phyloP scores from a whole-genome alignment of 305 asterid genomes.

The Solanum hybrid region DNA sequence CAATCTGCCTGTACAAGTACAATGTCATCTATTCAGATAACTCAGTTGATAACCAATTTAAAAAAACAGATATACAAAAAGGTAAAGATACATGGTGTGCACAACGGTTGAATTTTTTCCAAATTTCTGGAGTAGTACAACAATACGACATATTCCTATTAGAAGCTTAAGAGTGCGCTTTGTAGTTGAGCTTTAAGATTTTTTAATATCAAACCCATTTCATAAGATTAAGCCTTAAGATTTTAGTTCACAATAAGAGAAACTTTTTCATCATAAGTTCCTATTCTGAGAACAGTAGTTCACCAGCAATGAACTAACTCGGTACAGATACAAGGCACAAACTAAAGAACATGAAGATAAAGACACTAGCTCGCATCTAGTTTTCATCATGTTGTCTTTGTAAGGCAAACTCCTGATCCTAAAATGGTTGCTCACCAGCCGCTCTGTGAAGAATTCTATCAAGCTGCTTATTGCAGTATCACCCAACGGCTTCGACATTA shows the following conservation, averaged over 20 bases:
- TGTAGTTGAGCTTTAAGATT: background rate
- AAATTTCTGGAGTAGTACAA: background rate
- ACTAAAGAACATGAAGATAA: background rate
- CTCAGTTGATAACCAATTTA: background rate
- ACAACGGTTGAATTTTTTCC: background rate
- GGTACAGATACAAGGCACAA: background rate
- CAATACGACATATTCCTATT: background rate
- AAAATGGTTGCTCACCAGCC: slow-evolving; percentile 59
- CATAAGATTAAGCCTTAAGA: background rate
- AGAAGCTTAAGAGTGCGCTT: background rate
- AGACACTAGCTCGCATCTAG: background rate
- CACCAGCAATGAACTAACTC: background rate
- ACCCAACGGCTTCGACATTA: slow-evolving; percentile 45
- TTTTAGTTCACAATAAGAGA: background rate
- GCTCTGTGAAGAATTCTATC: slow-evolving; percentile 71
- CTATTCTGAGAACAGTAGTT: background rate
- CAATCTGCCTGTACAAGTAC: slow-evolving; percentile 75
- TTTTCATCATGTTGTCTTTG: background rate
- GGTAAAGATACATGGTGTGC: background rate
- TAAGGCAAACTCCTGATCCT: background rate
- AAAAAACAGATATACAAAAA: background rate
- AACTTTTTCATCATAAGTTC: background rate
- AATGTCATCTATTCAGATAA: slow-evolving; percentile 24
- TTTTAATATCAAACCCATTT: background rate
- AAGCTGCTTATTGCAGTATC: slow-evolving; percentile 59